phyloP scores from a whole-genome alignment of 306 rosid genomes.

The Quercus parvula region DNA sequence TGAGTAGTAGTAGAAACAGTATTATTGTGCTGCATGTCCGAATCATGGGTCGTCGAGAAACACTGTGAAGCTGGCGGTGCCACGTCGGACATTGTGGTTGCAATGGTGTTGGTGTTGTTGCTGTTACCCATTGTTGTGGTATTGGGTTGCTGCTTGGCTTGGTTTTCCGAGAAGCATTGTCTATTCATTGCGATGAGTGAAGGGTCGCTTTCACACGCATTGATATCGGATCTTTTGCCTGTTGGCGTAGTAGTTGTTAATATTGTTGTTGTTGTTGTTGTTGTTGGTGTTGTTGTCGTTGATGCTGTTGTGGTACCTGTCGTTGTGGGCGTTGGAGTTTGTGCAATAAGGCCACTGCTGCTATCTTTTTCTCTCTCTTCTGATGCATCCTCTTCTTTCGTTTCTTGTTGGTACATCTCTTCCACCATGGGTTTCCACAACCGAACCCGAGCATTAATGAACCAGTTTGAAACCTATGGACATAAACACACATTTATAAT shows the following conservation, averaged over 20 bases:
- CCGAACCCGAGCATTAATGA: slow-evolving; percentile 98
- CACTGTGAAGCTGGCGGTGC: slow-evolving; percentile 37
- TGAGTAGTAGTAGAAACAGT: not conserved
- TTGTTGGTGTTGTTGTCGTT: slow-evolving; percentile 24
- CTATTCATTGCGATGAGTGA: slow-evolving; percentile 59
- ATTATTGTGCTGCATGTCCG: slow-evolving; percentile 17
- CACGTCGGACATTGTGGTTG: slow-evolving; percentile 42
- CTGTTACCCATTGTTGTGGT: slow-evolving; percentile 12
- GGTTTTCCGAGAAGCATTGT: slow-evolving; percentile 64
- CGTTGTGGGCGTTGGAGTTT: slow-evolving; percentile 52
- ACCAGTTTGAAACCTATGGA: slow-evolving; percentile 94
- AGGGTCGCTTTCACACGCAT: slow-evolving; percentile 66
- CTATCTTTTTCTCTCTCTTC: slow-evolving; percentile 33
- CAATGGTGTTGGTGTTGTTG: not conserved
- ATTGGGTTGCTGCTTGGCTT: slow-evolving; percentile 26
- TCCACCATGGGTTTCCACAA: slow-evolving; percentile 99
- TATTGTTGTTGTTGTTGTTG: slow-evolving; percentile 27
- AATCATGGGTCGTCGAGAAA: slow-evolving; percentile 20
- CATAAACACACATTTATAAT: not conserved
- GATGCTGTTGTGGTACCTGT: slow-evolving; percentile 20
- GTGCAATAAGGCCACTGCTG: slow-evolving; percentile 40
- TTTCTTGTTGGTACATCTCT: slow-evolving; percentile 97
- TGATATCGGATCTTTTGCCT: slow-evolving; percentile 57
- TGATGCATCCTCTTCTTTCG: slow-evolving; percentile 47
- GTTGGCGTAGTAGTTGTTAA: slow-evolving; percentile 29